Evolutionary conservation across 1,284 basidiomycete genomes (phyloP), one percentile per base, ranked within the genome.

Genomic region (Salmacisia buchloeana): DNA sequence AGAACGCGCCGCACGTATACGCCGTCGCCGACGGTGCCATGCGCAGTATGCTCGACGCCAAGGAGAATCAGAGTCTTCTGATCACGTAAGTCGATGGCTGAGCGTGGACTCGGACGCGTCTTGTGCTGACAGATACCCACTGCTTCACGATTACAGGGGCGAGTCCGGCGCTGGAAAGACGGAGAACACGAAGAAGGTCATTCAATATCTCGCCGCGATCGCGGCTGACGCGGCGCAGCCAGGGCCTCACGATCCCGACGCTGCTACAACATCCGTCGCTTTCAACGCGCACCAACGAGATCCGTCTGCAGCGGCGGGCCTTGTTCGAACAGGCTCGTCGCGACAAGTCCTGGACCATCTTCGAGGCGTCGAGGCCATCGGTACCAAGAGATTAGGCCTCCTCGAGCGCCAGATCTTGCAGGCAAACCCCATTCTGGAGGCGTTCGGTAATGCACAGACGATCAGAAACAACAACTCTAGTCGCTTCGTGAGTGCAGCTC

Each of bases 121-220:
- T n/a, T n/a, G n/a, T n/a, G n/a, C n/a, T n/a, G n/a, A n/a, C n/a
- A n/a, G n/a, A n/a, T n/a, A n/a, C n/a, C n/a, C n/a, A n/a, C n/a
- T n/a, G n/a, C n/a, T n/a, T n/a, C n/a, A n/a, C n/a, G n/a, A 52
- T 4, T 54, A 13, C 74, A 94, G 92, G 3, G 96, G 96, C 62
- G 96, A 98, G 84, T 98, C 96, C 2, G 96, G 96, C 45, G 96
- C 96, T 1, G 96, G 96, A 52, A 99, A 98, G 84, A 99, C 96
- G 0, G 96, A 98, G 80, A 98, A 94, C 82, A 99, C 96, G 15
- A 98, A 99, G 85, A 97, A 97, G 79, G 94, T 98, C 75, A 99
- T 99, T 64, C 96, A 98, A 80, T 99, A 98, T 81, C 88, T 99
- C 35, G 94, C 96, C 0, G 92, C 96, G 10, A 97, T 97, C 70